Evolutionary conservation across 1,284 basidiomycete species (phyloP).

Genomic region (Irpex sp.): DNA sequence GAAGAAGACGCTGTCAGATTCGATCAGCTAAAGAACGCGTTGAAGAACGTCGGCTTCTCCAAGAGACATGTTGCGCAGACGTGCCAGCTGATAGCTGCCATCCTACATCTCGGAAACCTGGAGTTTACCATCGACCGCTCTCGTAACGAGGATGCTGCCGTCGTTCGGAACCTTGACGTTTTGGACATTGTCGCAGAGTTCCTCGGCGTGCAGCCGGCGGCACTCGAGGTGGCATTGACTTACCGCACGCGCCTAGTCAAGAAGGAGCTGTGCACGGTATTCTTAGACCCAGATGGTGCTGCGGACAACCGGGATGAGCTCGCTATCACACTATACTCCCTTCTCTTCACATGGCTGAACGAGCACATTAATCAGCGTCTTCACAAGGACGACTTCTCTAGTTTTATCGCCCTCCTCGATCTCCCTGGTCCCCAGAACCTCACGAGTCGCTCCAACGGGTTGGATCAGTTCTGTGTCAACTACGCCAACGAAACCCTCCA

Average conservation of each 20-base stretch:
- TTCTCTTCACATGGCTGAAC: conserved; percentile 96
- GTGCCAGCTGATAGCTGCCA: conserved; percentile 91
- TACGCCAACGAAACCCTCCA: conserved; percentile 92
- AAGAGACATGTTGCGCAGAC: conserved; percentile 93
- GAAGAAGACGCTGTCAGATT: conserved; percentile 82
- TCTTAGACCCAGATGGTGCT: conserved; percentile 92
- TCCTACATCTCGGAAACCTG: conserved; percentile 94
- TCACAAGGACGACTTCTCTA: conserved; percentile 86
- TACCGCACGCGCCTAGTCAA: conserved; percentile 93
- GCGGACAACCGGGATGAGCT: conserved; percentile 92
- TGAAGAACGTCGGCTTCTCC: conserved; percentile 90
- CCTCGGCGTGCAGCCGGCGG: conserved; percentile 75
- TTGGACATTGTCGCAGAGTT: conserved; percentile 87
- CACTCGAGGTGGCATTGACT: conserved; percentile 82
- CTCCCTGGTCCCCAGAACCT: conserved; percentile 93
- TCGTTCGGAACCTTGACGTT: conserved; percentile 79
- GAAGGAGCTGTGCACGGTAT: conserved; percentile 94
- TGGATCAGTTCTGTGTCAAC: conserved; percentile 97
- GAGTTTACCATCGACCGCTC: conserved; percentile 86
- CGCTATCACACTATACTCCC: conserved; percentile 88
- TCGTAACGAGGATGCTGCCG: conserved; percentile 84
- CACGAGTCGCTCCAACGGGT: conserved; percentile 80
- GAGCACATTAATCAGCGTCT: conserved; percentile 95
- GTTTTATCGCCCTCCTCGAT: conserved; percentile 95
- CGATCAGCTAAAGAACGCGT: conserved; percentile 88